Conservation (phyloP, 2,329 filamentous ascomycete genomes). For the Alternaria brassicae region DNA sequence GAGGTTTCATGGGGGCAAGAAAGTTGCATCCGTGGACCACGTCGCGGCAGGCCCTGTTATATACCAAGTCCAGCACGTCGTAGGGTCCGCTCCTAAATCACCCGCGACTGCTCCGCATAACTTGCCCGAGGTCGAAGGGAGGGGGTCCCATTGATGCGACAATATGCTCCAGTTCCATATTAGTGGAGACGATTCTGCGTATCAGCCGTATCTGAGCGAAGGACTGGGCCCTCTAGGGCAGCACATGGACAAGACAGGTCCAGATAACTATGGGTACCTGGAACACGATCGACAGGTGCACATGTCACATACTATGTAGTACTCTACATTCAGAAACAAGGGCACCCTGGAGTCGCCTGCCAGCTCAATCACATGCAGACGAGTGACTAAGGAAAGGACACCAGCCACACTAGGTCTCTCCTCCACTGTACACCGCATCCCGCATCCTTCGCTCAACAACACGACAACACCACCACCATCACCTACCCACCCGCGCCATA, state of each 20-base stretch:
- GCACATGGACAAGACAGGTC: background rate
- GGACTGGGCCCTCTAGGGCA: background rate
- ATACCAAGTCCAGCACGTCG: slow-evolving; percentile 28
- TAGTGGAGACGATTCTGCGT: slow-evolving; percentile 3
- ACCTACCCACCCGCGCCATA: slow-evolving; percentile 10
- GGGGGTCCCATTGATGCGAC: slow-evolving; percentile 1
- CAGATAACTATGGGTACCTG: background rate
- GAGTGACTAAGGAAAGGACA: slow-evolving; percentile 25
- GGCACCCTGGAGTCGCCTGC: slow-evolving; percentile 15
- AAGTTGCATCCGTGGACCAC: slow-evolving; percentile 1
- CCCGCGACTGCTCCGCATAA: slow-evolving; percentile 34
- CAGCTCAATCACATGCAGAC: slow-evolving; percentile 31
- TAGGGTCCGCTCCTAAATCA: slow-evolving; percentile 31
- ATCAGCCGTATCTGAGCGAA: background rate
- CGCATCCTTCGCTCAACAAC: slow-evolving; percentile 19
- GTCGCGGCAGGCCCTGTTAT: slow-evolving; percentile 33
- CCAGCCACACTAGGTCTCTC: slow-evolving; percentile 32
- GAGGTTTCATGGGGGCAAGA: slow-evolving; percentile 27
- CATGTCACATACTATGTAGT: background rate
- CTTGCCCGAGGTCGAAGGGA: slow-evolving; percentile 35
- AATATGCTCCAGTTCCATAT: slow-evolving; percentile 7
- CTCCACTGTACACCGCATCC: slow-evolving; percentile 30
- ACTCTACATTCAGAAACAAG: slow-evolving; percentile 3
- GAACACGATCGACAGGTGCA: background rate
- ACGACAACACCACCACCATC: slow-evolving; percentile 18